Evolutionary conservation across 1,284 basidiomycete genomes (phyloP).

Genomic region (Macrocystidia cucumis): DNA sequence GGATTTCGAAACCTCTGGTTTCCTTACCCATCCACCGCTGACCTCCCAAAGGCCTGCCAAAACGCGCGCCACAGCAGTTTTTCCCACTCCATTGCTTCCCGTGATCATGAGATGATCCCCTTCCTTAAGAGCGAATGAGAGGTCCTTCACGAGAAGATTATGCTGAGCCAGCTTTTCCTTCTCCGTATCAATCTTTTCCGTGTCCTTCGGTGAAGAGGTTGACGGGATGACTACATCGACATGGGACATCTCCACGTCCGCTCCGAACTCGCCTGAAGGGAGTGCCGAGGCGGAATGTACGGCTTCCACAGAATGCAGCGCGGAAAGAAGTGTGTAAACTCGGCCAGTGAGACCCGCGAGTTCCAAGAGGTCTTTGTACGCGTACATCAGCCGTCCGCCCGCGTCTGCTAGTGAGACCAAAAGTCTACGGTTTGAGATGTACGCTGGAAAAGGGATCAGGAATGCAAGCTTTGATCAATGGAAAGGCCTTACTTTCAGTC

Average conservation of each 20-base stretch:
- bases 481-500: slow-evolving; percentile 31
- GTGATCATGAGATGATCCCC: slow-evolving; percentile 94
- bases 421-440: slow-evolving; percentile 92
- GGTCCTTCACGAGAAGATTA: slow-evolving; percentile 57
- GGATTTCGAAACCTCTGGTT: too few relatives aligned
- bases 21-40: too few relatives aligned
- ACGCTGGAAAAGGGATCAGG: slow-evolving; percentile 42
- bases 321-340: slow-evolving; percentile 83
- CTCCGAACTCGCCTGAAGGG: slow-evolving; percentile 29
- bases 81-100: slow-evolving; percentile 90
- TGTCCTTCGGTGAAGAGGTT: slow-evolving; percentile 3
- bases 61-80: slow-evolving; percentile 89
- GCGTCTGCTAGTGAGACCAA: slow-evolving; percentile 92
- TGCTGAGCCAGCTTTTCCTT: slow-evolving; percentile 10
- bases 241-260: slow-evolving; percentile 57
- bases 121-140: slow-evolving; percentile 64
- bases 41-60: slow-evolving; percentile 85
- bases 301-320: slow-evolving; percentile 67
- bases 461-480: not conserved
- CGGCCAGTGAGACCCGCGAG: slow-evolving; percentile 89
- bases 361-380: slow-evolving; percentile 88
- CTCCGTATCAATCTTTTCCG: slow-evolving; percentile 6
- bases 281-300: slow-evolving; percentile 31
- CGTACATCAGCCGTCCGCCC: slow-evolving; percentile 88
- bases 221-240: slow-evolving; percentile 71